Evolutionary conservation across 1,284 basidiomycete species (phyloP), one percentile per base, ranked within the genome.

Genomic region (Tilletiopsis washingtonensis): DNA sequence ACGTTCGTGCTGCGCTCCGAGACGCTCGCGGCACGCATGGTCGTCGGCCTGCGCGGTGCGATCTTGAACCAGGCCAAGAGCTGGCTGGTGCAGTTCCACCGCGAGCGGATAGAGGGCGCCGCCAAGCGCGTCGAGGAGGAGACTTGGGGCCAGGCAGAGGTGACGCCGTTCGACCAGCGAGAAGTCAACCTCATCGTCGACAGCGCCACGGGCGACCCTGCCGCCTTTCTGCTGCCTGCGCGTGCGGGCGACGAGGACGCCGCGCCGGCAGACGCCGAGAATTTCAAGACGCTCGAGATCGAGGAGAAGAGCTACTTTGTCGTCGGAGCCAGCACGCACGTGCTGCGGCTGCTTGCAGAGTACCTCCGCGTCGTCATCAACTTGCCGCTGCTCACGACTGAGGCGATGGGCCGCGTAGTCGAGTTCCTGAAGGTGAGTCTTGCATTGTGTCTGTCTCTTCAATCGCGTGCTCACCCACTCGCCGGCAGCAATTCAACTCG

Each of bases 101-200:
- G 88, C 57, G 75, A 78, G n/a, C 80, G 85, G 45, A 81, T 97
- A 51, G 83, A 84, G 1, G 81, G 81, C 54, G 88, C 86, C 3
- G 90, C 91, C 21, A 88, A 86, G 71, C 77, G 88, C 12, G 91
- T 98, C 5, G 88, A 93, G 71, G 87, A 91, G 61, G 90, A 93
- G 64, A 83, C 83, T 41, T 91, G 90, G 88, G 82, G 79, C 45
- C 86, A 87, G 26, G 78, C 81, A 3, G 91, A 94, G 48, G 83
- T 94, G 1, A 76, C 82, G 1, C 67, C 76, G 4, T 66, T 76
- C 1, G 75, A 85, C 9, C 91, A 96, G 73, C 78, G 79, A 37
- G 77, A 81, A n/a, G 81, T 85, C 39, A 79, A 86, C 60, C 76
- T 83, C 14, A 76, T 98, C 46, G 79, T 96, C 25, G 83, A 86